Base-by-base conservation (phyloP, 2,329 filamentous ascomycete genomes). In the Cytospora paraplurivora region DNA sequence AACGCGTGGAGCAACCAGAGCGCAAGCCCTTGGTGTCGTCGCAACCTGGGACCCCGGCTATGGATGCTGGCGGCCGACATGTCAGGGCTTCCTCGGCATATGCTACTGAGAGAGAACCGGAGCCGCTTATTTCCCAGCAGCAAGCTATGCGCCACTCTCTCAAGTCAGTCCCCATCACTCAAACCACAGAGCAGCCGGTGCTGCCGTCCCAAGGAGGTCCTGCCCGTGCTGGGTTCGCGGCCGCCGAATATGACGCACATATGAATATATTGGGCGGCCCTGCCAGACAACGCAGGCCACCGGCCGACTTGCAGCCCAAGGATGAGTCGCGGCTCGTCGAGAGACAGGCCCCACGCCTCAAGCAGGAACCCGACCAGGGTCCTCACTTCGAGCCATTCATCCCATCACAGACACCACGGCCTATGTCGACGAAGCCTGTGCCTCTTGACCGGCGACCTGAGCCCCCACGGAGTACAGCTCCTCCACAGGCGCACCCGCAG, bases 311-410 rank as follows among this genome's bases (percentile, higher is more conserved):
- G 41, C 66, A 69, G 49, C 70, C 68, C 50, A 70, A 73, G 56
- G 71, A 72, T n/a, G 67, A 70, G 10, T 61, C 70, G 56, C 64
- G 69, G 56, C 66, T 69, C 62, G 70, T 64, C 21, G 70, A 68
- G 62, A 67, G 70, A 35, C 67, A 67, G 35, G 71, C 70, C 11
- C 65, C 75, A 58, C 76, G 75, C 34, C 75, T 84, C 55, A 84
- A 85, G 71, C 81, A 83, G 67, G 83, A 85, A 67, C 77, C 78
- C 3, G 82, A 84, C 54, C 68, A 77, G 52, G 70, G 71, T n/a
- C 76, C 76, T 62, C 80, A 77, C 44, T 81, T 79, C 64, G 82
- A 85, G 47, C 73, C 76, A 0, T 83, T 78, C 61, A 72, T 74
- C 19, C 74, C 78, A 59, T 76, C 76, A 19, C 76, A 76, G 49